phyloP scores from a whole-genome alignment of 306 rosid species.

The Parietaria judaica region DNA sequence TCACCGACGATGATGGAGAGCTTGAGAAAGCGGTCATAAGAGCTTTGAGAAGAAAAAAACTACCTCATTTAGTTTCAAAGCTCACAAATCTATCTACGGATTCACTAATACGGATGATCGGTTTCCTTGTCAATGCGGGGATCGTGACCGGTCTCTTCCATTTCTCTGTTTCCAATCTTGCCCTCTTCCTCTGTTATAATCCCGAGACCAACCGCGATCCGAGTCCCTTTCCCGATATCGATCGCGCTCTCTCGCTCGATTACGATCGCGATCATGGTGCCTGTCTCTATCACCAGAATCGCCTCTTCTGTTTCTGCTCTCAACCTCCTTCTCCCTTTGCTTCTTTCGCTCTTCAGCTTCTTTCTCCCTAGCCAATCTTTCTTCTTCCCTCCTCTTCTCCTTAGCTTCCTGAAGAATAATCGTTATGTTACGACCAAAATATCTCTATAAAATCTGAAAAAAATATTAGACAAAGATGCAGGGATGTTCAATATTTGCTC shows the following conservation, averaged over 20 bases:
- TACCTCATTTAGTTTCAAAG: slow-evolving; percentile 85
- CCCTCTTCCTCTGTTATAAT: slow-evolving; percentile 61
- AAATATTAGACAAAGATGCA: too few species aligned
- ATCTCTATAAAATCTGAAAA: too few species aligned
- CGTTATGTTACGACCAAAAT: too few species aligned
- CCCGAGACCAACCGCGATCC: slow-evolving; percentile 69
- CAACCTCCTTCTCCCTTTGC: slow-evolving; percentile 70
- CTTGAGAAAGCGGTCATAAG: slow-evolving; percentile 40
- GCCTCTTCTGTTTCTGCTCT: slow-evolving; percentile 53
- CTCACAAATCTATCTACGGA: slow-evolving; percentile 69
- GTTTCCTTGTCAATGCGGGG: slow-evolving; percentile 65
- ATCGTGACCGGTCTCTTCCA: slow-evolving; percentile 90
- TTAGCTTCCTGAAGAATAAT: slow-evolving; percentile 53
- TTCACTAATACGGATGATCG: slow-evolving; percentile 62
- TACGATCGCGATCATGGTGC: slow-evolving; percentile 55
- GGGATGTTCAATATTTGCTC: too few species aligned
- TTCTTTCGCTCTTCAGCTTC: slow-evolving; percentile 83
- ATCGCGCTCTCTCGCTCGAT: slow-evolving; percentile 63
- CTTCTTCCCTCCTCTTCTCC: slow-evolving; percentile 83
- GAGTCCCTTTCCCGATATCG: slow-evolving; percentile 64
- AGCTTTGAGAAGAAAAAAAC: slow-evolving; percentile 65
- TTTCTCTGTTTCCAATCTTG: slow-evolving; percentile 62
- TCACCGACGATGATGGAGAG: slow-evolving; percentile 63
- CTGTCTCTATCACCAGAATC: slow-evolving; percentile 75
- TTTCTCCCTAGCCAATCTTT: slow-evolving; percentile 69